Conservation (phyloP, 139 green algal species). For the Chlorella sp. region DNA sequence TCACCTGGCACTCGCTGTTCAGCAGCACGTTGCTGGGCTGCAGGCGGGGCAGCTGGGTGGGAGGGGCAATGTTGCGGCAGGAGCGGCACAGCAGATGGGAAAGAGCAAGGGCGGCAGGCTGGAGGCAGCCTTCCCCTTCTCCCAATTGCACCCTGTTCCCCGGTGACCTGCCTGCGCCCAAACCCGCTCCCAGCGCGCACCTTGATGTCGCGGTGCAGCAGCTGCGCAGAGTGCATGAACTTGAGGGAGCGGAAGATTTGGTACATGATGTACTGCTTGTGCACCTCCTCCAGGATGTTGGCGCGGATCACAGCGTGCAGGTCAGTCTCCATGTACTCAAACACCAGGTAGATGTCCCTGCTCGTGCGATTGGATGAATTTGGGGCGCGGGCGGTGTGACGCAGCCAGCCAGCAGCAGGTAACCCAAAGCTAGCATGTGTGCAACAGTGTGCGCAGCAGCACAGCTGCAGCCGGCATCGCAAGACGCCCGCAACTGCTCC, state of each 20-base stretch:
- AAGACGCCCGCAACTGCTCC: background rate
- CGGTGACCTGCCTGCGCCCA: background rate
- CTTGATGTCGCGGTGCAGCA: conserved; percentile 99
- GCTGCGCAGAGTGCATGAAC: conserved; percentile 96
- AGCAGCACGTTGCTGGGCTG: conserved; percentile 97
- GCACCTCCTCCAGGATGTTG: conserved; percentile 96
- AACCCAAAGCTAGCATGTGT: background rate
- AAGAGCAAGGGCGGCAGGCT: background rate
- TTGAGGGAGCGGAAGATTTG: conserved; percentile 97
- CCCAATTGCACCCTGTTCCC: background rate
- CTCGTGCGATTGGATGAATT: background rate
- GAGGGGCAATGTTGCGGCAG: too few species aligned
- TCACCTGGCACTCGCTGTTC: conserved; percentile 97
- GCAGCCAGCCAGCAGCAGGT: too few species aligned
- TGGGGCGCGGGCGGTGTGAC: background rate
- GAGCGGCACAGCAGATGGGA: too few species aligned
- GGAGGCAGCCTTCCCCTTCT: background rate
- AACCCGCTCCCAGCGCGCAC: conserved; percentile 35
- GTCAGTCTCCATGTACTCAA: conserved; percentile 99
- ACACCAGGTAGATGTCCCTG: conserved; percentile 65
- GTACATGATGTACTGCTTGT: conserved; percentile 99
- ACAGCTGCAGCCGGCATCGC: background rate
- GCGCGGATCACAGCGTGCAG: conserved; percentile 95
- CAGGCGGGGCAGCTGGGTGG: background rate
- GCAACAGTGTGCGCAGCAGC: background rate